Evolutionary conservation across 768 basidiomycete species (phyloP).

Genomic region (Pluteus cervinus): DNA sequence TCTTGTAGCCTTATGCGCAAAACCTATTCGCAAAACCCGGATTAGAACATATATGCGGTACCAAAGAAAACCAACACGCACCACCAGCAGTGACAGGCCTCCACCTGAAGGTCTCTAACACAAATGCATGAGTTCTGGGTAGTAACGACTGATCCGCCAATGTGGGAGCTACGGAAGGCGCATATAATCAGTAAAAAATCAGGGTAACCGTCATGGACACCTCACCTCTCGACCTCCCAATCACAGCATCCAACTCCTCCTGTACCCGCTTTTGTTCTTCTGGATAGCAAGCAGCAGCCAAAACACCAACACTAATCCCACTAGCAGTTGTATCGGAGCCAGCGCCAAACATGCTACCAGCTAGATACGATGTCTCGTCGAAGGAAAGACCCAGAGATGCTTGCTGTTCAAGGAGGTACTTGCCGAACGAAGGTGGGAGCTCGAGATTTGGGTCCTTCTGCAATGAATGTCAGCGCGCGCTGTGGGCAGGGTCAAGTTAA

Average conservation of each 20-base stretch:
- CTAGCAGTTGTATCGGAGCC: constrained; percentile 63
- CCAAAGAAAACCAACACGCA: constrained; percentile 8
- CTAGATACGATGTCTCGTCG: constrained; percentile 56
- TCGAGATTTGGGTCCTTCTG: constrained; percentile 26
- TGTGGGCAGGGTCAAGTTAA: neutral
- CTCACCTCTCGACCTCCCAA: constrained; percentile 40
- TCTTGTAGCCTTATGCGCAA: constrained; percentile 57
- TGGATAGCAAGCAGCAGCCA: constrained; percentile 53
- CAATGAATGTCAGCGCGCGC: neutral
- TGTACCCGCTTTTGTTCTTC: constrained; percentile 45
- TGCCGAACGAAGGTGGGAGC: constrained; percentile 45
- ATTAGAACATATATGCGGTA: neutral
- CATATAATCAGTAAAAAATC: neutral
- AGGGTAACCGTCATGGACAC: too few relatives aligned
- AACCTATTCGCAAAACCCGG: constrained; percentile 24
- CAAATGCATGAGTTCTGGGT: constrained; percentile 42
- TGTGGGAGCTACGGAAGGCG: constrained; percentile 25
- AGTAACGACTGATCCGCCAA: constrained; percentile 34
- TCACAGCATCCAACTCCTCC: constrained; percentile 45
- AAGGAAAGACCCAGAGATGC: constrained; percentile 45
- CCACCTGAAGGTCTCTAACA: constrained; percentile 46
- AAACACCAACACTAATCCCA: constrained; percentile 48
- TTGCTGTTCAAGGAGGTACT: constrained; percentile 53
- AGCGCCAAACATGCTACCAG: constrained; percentile 61
- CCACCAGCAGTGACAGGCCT: constrained; percentile 45